Percentiles rank a stretch among this genome's conserved stretches.
Conservation (phyloP, 2,329 filamentous ascomycete genomes). For the Sporothrix dimorphospora region DNA sequence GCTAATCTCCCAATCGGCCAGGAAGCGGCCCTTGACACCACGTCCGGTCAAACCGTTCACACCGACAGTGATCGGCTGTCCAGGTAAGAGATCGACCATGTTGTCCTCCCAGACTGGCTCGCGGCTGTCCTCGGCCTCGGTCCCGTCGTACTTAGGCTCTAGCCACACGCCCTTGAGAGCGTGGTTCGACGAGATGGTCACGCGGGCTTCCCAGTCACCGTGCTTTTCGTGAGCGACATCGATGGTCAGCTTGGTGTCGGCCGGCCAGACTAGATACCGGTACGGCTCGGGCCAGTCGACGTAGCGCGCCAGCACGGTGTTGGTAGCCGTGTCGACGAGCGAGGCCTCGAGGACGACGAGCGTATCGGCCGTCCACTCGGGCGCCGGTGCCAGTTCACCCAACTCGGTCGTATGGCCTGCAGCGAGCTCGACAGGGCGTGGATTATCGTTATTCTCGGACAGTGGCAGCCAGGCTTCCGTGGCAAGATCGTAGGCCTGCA, state of each 20-base stretch:
- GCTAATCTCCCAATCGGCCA: slow-evolving; percentile 16
- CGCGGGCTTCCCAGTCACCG: neutral
- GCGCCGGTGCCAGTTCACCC: neutral
- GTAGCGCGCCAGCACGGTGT: slow-evolving; percentile 58
- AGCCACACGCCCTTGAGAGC: slow-evolving; percentile 21
- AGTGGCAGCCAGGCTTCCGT: neutral
- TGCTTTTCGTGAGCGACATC: slow-evolving; percentile 32
- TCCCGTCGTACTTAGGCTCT: slow-evolving; percentile 21
- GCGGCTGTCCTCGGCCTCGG: neutral
- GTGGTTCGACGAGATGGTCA: slow-evolving; percentile 4
- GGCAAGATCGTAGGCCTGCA: neutral
- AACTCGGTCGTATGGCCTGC: neutral
- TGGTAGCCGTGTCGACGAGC: neutral
- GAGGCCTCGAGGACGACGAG: slow-evolving; percentile 50
- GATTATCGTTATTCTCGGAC: neutral
- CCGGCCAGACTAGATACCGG: slow-evolving; percentile 65
- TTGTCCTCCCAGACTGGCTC: slow-evolving; percentile 26
- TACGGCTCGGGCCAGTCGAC: slow-evolving; percentile 75
- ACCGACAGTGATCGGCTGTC: neutral
- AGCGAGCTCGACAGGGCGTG: neutral
- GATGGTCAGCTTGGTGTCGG: slow-evolving; percentile 43
- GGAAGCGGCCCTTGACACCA: neutral
- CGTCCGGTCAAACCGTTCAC: slow-evolving; percentile 14
- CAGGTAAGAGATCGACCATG: slow-evolving; percentile 25
- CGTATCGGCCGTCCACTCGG: slow-evolving; percentile 31